Evolutionary conservation across 805 yeast genomes (phyloP), one percentile per base, ranked within the genome.

Genomic region (Diddensiella caesifluorescens): DNA sequence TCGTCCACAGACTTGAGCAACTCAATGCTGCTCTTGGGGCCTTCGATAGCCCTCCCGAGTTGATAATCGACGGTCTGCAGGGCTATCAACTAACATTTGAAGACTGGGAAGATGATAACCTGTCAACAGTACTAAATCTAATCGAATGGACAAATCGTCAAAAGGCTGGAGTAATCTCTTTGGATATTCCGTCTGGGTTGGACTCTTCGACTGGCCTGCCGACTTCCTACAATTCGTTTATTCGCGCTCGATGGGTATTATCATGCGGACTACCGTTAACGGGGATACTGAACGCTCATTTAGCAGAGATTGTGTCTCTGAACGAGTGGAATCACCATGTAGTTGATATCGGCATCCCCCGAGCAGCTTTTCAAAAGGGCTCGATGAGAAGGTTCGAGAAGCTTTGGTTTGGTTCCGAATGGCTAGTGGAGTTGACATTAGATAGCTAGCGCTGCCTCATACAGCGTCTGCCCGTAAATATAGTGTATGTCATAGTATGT

Each of bases 131-230:
- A 16, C 56, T 59, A 22, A 62, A 67, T 25, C 60, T 85, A 15
- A 73, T 85, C 20, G 60, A 63, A 3, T 88, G 95, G 95, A 74
- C 81, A 44, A 83, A 84, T 51, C 35, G 40, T 9, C 65, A 69
- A 5, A 56, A 59, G 10, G 61, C 71, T 4, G 70, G 73, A 28
- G 64, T 73, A 6, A 54, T 84, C 64, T 83, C 95, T 0, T 57
- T 88, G 21, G 95, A 87, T 55, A 74, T 84, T 21, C 89, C 95
- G 3, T 74, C 88, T 1, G 95, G 95, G 3, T 66, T 82, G 30
- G 95, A 85, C 55, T 80, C 88, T 5, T 85, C 92, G 3, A 76
- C 94, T 0, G 97, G 95, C 5, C 63, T 67, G 13, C 53, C 59
- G 5, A 32, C 50, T 26, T 31, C 48, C 18, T 37, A 16, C 31